Evolutionary conservation across 805 yeast genomes (phyloP).

Genomic region (Myxozyma lipomycoides): DNA sequence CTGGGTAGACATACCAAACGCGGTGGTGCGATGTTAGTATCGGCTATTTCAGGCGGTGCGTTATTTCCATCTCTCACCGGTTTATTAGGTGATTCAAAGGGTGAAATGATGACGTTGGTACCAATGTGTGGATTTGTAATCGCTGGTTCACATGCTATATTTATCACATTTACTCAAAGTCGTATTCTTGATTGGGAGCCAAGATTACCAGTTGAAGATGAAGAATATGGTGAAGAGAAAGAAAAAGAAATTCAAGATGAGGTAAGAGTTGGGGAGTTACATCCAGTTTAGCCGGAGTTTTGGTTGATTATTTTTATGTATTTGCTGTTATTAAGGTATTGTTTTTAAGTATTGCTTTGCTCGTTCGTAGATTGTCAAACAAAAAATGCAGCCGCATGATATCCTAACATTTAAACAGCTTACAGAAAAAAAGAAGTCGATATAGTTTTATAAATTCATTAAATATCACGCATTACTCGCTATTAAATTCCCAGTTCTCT

Average conservation of each 20-base stretch:
- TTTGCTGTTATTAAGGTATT: too few relatives aligned
- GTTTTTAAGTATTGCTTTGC: too few relatives aligned
- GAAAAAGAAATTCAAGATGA: neutral
- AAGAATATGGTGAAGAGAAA: slow-evolving; percentile 5
- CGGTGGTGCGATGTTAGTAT: slow-evolving; percentile 6
- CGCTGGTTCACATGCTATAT: slow-evolving; percentile 5
- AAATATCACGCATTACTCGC: too few relatives aligned
- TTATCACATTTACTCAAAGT: slow-evolving; percentile 3
- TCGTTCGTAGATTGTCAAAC: too few relatives aligned
- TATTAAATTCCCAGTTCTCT: too few relatives aligned
- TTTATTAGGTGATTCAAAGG: slow-evolving; percentile 4
- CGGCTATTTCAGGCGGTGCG: slow-evolving; percentile 11
- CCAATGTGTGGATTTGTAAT: slow-evolving; percentile 9
- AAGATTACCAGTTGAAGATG: slow-evolving; percentile 1
- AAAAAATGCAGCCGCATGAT: too few relatives aligned
- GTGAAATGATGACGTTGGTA: slow-evolving; percentile 4
- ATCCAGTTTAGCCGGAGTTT: too few relatives aligned
- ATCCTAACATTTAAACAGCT: too few relatives aligned
- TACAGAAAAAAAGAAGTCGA: too few relatives aligned
- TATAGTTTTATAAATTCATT: too few relatives aligned
- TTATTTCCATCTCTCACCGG: slow-evolving; percentile 6
- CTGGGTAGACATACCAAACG: slow-evolving; percentile 9
- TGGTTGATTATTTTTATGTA: too few relatives aligned
- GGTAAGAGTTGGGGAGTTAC: neutral
- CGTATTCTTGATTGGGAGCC: slow-evolving; percentile 10